A percentile compares a stretch with the other conserved stretches of the same genome.
phyloP scores from a whole-genome alignment of 2,329 filamentous ascomycete species.

The Fusarium sambucinum region DNA sequence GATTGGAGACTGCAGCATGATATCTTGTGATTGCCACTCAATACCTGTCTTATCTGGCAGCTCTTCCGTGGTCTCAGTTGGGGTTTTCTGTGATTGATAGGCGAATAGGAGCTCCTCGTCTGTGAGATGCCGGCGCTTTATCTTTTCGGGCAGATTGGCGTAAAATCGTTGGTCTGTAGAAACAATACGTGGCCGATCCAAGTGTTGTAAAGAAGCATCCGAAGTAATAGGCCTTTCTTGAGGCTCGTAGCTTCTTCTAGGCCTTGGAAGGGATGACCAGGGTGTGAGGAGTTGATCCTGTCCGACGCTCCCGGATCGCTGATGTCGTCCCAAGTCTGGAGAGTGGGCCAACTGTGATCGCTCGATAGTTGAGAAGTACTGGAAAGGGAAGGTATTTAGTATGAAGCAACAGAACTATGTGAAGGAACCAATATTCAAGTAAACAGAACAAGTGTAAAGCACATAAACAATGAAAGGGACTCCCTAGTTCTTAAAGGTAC shows the following conservation, averaged over 20 bases:
- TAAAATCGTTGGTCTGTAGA: slow-evolving; percentile 75
- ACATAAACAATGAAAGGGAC: slow-evolving; percentile 34
- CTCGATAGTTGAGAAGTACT: slow-evolving; percentile 82
- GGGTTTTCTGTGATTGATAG: slow-evolving; percentile 44
- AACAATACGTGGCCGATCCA: slow-evolving; percentile 53
- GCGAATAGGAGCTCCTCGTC: slow-evolving; percentile 76
- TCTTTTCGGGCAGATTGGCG: slow-evolving; percentile 76
- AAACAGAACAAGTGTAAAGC: slow-evolving; percentile 19
- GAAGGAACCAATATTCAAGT: slow-evolving; percentile 11
- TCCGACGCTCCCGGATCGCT: slow-evolving; percentile 36
- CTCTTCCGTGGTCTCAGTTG: slow-evolving; percentile 54
- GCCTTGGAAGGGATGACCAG: slow-evolving; percentile 27
- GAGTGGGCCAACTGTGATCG: slow-evolving; percentile 73
- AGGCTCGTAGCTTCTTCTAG: slow-evolving; percentile 31
- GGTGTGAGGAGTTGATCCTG: slow-evolving; percentile 32
- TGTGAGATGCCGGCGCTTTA: slow-evolving; percentile 77
- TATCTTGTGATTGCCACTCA: slow-evolving; percentile 42
- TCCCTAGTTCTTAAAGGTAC: slow-evolving; percentile 46
- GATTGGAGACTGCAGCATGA: slow-evolving; percentile 42
- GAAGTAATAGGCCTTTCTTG: slow-evolving; percentile 38
- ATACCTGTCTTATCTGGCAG: slow-evolving; percentile 35
- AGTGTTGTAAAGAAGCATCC: slow-evolving; percentile 26
- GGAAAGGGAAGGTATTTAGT: slow-evolving; percentile 37
- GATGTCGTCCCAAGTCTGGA: slow-evolving; percentile 36
- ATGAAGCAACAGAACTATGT: slow-evolving; percentile 18